phyloP scores from a whole-genome alignment of 208 protist genomes.

The Trypanosoma mega region DNA sequence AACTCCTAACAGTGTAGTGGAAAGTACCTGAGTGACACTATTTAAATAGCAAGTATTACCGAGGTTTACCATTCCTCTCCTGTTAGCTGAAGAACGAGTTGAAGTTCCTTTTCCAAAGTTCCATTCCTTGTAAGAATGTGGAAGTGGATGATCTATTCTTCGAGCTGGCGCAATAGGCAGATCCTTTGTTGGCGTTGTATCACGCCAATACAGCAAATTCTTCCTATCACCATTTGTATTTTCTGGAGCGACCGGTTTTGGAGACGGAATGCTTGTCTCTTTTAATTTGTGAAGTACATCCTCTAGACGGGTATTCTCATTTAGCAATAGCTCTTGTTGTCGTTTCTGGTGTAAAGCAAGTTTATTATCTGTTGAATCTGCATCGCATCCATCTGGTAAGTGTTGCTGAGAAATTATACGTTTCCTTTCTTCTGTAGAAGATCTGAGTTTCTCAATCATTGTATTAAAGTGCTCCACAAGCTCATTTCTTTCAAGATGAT shows the following conservation, averaged over 20 bases:
- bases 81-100: slow-evolving; percentile 16
- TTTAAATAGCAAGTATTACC: slow-evolving; percentile 95
- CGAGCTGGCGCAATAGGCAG: slow-evolving; percentile 11
- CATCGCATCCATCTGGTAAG: neutral
- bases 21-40: slow-evolving; percentile 81
- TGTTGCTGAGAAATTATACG: slow-evolving; percentile 8
- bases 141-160: slow-evolving; percentile 10
- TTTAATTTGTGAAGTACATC: slow-evolving; percentile 6
- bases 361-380: slow-evolving; percentile 10
- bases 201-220: neutral
- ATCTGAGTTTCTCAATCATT: slow-evolving; percentile 35
- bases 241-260: neutral
- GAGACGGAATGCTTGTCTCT: neutral
- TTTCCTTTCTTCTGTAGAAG: slow-evolving; percentile 28
- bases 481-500: slow-evolving; percentile 22
- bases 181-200: neutral
- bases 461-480: slow-evolving; percentile 33
- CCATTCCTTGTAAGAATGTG: slow-evolving; percentile 34
- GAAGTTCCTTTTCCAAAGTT: slow-evolving; percentile 24
- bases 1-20: slow-evolving; percentile 71
- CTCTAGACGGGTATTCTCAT: slow-evolving; percentile 10
- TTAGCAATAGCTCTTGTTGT: slow-evolving; percentile 22
- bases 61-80: slow-evolving; percentile 87
- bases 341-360: slow-evolving; percentile 16
- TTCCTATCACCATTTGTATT: slow-evolving; percentile 5